These are phyloP conservation scores for Chaetomium tenue DNA, from an alignment of 495 filamentous ascomycete species.

Conservation along the genomic window DNA sequence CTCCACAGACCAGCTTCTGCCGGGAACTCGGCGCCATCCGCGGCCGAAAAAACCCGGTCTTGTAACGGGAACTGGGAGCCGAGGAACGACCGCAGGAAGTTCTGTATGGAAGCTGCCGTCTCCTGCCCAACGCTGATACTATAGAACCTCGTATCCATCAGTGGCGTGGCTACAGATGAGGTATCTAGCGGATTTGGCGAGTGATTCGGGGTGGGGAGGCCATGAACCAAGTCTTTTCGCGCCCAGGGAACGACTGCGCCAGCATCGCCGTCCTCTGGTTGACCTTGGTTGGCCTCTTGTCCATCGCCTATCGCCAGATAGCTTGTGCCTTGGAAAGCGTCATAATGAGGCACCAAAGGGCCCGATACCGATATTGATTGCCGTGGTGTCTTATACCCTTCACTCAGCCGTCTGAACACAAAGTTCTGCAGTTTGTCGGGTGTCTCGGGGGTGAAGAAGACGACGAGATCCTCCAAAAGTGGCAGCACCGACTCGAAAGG, in stretches of 20 bases:
- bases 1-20: constrained; percentile 34
- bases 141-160: constrained; percentile 32
- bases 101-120: constrained; percentile 45
- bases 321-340: neutral
- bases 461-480: constrained; percentile 44
- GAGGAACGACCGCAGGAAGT: constrained; percentile 43
- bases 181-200: constrained; percentile 23
- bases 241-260: constrained; percentile 10
- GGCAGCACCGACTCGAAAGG: constrained; percentile 40
- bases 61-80: constrained; percentile 35
- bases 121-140: constrained; percentile 37
- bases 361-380: constrained; percentile 32
- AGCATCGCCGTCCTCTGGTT: constrained; percentile 8
- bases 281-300: neutral
- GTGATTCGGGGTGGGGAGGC: constrained; percentile 22
- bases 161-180: constrained; percentile 22
- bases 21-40: neutral
- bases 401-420: constrained; percentile 27
- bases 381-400: constrained; percentile 29
- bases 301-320: neutral
- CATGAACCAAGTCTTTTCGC: constrained; percentile 14
- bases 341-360: neutral
- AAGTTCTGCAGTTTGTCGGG: constrained; percentile 32
- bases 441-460: constrained; percentile 39
- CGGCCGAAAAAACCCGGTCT: neutral